These are phyloP conservation scores for Prunus fruticosa DNA, from an alignment of 306 rosid species.

Conservation along the genomic window DNA sequence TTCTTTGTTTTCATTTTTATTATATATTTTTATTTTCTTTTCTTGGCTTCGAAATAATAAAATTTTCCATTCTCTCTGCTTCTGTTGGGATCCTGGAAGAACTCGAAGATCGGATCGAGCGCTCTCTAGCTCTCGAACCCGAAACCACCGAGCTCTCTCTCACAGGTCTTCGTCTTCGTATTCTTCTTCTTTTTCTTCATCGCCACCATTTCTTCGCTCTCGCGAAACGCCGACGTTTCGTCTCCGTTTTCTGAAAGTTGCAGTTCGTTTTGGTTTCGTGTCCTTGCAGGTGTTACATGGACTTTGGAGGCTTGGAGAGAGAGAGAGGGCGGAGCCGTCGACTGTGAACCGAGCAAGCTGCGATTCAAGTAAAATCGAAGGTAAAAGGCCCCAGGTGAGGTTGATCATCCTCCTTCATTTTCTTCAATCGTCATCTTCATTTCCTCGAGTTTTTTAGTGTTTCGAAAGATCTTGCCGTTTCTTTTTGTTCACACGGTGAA, in stretches of 20 bases:
- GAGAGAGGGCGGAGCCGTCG: constrained; percentile 6
- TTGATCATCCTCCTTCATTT: background rate
- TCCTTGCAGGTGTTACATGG: constrained; percentile 7
- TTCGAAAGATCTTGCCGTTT: background rate
- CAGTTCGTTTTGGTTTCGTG: background rate
- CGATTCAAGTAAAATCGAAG: constrained; percentile 6
- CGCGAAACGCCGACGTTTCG: constrained; percentile 12
- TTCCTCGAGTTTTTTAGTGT: no score
- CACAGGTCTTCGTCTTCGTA: background rate
- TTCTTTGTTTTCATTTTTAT: background rate
- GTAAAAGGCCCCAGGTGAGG: background rate
- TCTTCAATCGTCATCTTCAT: background rate
- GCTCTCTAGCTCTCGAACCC: constrained; percentile 23
- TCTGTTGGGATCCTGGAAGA: constrained; percentile 36
- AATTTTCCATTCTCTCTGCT: constrained; percentile 15
- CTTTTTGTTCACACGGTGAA: no score
- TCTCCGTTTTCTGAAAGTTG: background rate
- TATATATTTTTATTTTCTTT: background rate
- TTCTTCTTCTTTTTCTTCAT: background rate
- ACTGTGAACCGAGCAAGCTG: constrained; percentile 18
- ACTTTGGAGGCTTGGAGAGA: background rate
- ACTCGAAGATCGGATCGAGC: constrained; percentile 50
- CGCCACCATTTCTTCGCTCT: background rate
- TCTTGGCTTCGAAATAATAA: background rate
- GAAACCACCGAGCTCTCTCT: constrained; percentile 13